Percentiles rank a stretch among this genome's conserved stretches.
These are phyloP conservation scores for Stropharia rugosoannulata DNA, from an alignment of 768 basidiomycete genomes.

Conservation along the genomic window DNA sequence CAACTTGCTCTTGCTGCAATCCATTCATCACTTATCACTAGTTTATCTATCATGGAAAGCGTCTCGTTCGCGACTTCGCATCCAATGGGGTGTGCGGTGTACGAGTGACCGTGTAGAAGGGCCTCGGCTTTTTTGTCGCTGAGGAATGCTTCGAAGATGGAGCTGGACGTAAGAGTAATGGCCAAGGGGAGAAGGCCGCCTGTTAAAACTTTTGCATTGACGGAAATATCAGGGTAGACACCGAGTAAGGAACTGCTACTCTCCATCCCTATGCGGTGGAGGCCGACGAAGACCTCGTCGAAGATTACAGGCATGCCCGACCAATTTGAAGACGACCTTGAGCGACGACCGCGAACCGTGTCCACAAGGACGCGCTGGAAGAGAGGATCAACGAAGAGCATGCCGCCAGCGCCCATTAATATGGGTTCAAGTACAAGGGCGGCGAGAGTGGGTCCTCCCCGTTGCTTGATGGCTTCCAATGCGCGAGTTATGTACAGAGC, in stretches of 20 bases:
- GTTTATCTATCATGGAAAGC: slow-evolving; percentile 59
- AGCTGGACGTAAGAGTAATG: slow-evolving; percentile 77
- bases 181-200: slow-evolving; percentile 89
- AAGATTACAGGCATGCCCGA: slow-evolving; percentile 86
- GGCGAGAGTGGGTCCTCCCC: slow-evolving; percentile 48
- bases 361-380: slow-evolving; percentile 91
- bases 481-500: slow-evolving; percentile 51
- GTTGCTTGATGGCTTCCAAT: slow-evolving; percentile 44
- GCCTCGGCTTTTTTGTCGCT: slow-evolving; percentile 80
- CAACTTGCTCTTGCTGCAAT: slow-evolving; percentile 57
- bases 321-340: slow-evolving; percentile 41
- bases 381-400: slow-evolving; percentile 96
- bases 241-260: slow-evolving; percentile 68
- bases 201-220: slow-evolving; percentile 91
- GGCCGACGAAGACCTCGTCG: slow-evolving; percentile 93
- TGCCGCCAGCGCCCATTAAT: slow-evolving; percentile 93
- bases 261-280: slow-evolving; percentile 82
- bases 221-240: slow-evolving; percentile 81
- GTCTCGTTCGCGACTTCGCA: slow-evolving; percentile 90
- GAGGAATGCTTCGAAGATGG: slow-evolving; percentile 79
- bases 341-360: slow-evolving; percentile 55
- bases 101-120: slow-evolving; percentile 91
- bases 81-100: slow-evolving; percentile 92
- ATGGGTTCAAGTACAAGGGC: slow-evolving; percentile 90
- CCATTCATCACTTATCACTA: slow-evolving; percentile 56